Evolutionary conservation across 176 grass and related monocot species (phyloP).

Genomic region (Eragrostis curvula): DNA sequence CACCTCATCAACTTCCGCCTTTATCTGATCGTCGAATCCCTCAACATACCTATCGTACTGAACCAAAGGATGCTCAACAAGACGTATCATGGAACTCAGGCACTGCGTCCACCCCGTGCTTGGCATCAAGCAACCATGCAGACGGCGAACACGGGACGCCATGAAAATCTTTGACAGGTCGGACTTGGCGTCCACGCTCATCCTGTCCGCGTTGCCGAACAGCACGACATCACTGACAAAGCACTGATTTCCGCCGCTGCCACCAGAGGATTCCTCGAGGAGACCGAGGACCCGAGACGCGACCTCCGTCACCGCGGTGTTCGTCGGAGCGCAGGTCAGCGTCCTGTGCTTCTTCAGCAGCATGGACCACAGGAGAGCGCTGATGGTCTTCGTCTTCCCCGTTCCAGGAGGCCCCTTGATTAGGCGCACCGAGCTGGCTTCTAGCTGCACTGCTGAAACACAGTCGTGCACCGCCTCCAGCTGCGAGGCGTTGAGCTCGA

Average conservation of each 20-base stretch:
- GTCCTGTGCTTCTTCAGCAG: conserved; percentile 50
- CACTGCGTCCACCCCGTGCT: conserved; percentile 42
- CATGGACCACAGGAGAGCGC: conserved; percentile 53
- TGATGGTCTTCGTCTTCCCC: conserved; percentile 88
- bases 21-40: not conserved
- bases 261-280: not conserved
- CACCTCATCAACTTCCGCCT: rapidly evolving
- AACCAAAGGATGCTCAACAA: conserved; percentile 52
- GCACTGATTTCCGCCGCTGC: not conserved
- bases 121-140: conserved; percentile 48
- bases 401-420: conserved; percentile 82
- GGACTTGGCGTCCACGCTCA: conserved; percentile 38
- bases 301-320: conserved; percentile 71
- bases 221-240: conserved; percentile 58
- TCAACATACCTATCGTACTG: conserved; percentile 39
- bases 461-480: conserved; percentile 47
- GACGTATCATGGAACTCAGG: conserved; percentile 46
- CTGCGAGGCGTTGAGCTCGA: conserved; percentile 60
- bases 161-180: conserved; percentile 52
- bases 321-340: conserved; percentile 78
- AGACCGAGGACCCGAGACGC: conserved; percentile 48
- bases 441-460: conserved; percentile 24
- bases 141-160: conserved; percentile 35
- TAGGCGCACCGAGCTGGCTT: conserved; percentile 30
- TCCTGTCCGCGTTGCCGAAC: conserved; percentile 66